Evolutionary conservation across 805 yeast species (phyloP).

Genomic region (Sugiyamaella smithiae): DNA sequence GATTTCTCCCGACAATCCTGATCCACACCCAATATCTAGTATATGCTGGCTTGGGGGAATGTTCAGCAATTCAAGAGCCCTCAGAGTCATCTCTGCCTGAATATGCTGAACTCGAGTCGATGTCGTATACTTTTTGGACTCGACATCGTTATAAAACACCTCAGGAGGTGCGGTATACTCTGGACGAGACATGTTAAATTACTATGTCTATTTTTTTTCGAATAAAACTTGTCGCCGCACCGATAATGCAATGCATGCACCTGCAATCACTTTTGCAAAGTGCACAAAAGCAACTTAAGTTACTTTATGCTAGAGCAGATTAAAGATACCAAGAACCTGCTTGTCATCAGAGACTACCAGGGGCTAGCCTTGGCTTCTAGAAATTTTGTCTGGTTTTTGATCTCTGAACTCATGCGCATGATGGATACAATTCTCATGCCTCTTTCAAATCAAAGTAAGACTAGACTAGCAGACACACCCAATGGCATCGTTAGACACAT

Average conservation of each 20-base stretch:
- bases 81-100: slow-evolving; percentile 94
- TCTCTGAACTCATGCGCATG: no score
- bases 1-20: slow-evolving; percentile 93
- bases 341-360: no score
- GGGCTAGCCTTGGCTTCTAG: no score
- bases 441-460: no score
- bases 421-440: no score
- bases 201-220: not conserved
- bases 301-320: no score
- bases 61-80: slow-evolving; percentile 86
- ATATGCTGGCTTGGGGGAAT: slow-evolving; percentile 64
- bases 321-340: no score
- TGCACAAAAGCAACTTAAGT: no score
- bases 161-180: slow-evolving; percentile 97
- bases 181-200: slow-evolving; percentile 79
- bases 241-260: not conserved
- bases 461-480: no score
- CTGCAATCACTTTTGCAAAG: not conserved
- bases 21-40: slow-evolving; percentile 95
- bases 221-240: slow-evolving; percentile 2
- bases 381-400: no score
- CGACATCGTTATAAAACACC: slow-evolving; percentile 86
- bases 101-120: slow-evolving; percentile 97
- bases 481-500: no score
- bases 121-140: slow-evolving; percentile 84